Base-by-base conservation (phyloP, 1,139 yeast species). In the Kodamaea alishanica region DNA sequence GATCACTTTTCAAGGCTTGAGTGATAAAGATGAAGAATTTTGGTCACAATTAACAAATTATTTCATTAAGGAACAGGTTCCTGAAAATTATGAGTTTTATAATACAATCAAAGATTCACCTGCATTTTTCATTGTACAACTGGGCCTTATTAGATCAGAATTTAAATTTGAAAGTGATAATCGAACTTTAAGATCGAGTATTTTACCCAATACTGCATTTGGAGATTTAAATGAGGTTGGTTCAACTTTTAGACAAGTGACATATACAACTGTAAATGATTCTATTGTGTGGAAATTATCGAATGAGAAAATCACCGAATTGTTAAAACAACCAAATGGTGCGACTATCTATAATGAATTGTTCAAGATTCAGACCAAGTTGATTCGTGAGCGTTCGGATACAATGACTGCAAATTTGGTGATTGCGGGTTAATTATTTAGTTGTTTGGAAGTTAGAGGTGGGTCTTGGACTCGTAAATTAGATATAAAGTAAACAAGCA, bases 181-280 rank as follows among this genome's bases (percentile, higher is more conserved):
- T 48, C 75, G 85, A 4, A 77, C 75, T 32, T 72, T 90, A 28
- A 77, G 75, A 41, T 92, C 92, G 45, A 82, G 88, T 11, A 77
- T 90, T 41, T 73, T 92, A 26, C 95, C 96, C n/a, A 79, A 89
- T 47, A 89, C 97, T 0, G 82, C 95, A 4, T 86, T 89, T 60
- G 98, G 98, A 2, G 89, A 84, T 56, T 61, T 83, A 34, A 61
- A 61, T 25, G 69, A 60, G 34, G 50, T 47, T 8, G 58, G 59
- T 9, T 56, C 64, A 1, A 61, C 62, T 35, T 65, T 64, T 40
- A 63, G 78, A 40, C 62, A 70, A 41, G 52, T 75, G 54, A 49
- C 72, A 46, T 70, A 75, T 60, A 68, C 75, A 54, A 60, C 78
- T 30, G 72, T 69, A 2, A 64, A 51, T 43, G 87, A 83, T 41